Evolutionary conservation across 129 eudicot genomes (phyloP).

Genomic region (Oenanthe sinensis): DNA sequence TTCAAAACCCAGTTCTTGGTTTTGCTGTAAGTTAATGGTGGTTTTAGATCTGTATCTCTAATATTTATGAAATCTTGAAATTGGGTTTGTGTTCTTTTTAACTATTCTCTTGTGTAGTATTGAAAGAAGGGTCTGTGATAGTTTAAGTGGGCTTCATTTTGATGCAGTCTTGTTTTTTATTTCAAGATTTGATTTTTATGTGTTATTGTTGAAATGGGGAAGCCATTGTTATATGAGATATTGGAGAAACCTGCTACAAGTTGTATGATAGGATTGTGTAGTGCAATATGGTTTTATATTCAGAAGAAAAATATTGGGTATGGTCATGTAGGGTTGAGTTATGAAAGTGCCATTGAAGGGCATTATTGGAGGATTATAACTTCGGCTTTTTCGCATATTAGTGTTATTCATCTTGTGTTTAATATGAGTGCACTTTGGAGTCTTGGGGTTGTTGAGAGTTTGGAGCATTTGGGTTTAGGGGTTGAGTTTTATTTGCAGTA

Average conservation of each 20-base stretch:
- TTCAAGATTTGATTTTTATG: neutral
- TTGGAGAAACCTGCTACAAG: slow-evolving; percentile 90
- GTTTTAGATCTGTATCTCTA: neutral
- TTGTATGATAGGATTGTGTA: slow-evolving; percentile 60
- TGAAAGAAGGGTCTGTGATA: neutral
- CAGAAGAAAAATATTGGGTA: slow-evolving; percentile 86
- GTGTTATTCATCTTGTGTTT: slow-evolving; percentile 85
- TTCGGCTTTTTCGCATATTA: slow-evolving; percentile 89
- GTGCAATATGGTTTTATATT: slow-evolving; percentile 67
- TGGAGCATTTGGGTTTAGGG: slow-evolving; percentile 74
- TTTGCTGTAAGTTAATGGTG: neutral
- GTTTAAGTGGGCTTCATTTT: neutral
- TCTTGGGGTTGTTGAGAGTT: slow-evolving; percentile 78
- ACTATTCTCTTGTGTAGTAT: neutral
- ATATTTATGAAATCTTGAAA: neutral
- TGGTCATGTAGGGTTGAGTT: slow-evolving; percentile 84
- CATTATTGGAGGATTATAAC: slow-evolving; percentile 96
- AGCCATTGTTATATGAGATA: slow-evolving; percentile 75
- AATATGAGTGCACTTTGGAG: slow-evolving; percentile 99
- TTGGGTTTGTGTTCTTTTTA: neutral
- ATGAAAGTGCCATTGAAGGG: slow-evolving; percentile 78
- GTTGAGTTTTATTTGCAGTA: slow-evolving; percentile 67
- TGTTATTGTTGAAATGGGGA: slow-evolving; percentile 49
- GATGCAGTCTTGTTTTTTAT: neutral
- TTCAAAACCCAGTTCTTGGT: neutral